A percentile compares a stretch with the other conserved stretches of the same genome.
Evolutionary conservation across 108 stramenopile genomes (phyloP).

Genomic region (Stephanodiscus minutulus): DNA sequence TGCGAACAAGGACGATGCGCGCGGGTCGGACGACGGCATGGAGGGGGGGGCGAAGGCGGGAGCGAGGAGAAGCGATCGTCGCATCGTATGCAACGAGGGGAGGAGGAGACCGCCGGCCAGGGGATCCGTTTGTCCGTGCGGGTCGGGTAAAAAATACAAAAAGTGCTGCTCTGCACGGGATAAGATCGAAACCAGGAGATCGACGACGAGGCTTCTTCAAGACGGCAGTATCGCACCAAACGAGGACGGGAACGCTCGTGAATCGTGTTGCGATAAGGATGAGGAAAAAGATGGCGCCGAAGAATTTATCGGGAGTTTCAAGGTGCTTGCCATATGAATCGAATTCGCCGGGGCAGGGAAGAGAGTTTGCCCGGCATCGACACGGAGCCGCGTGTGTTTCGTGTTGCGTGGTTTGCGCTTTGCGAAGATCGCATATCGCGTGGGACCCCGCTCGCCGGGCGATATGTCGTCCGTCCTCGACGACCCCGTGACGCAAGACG

Average conservation of each 20-base stretch:
- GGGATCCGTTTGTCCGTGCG: slow-evolving; percentile 68
- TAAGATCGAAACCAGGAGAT: slow-evolving; percentile 36
- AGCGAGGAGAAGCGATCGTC: slow-evolving; percentile 1
- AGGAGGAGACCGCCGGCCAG: slow-evolving; percentile 28
- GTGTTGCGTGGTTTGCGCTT: too few species aligned
- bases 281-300: slow-evolving; percentile 25
- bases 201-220: slow-evolving; percentile 15
- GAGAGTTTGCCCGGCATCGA: too few species aligned
- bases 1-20: neutral
- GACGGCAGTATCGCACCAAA: neutral
- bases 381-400: too few species aligned
- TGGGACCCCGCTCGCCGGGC: too few species aligned
- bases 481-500: too few species aligned
- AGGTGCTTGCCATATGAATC: slow-evolving; percentile 58
- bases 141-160: slow-evolving; percentile 64
- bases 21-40: too few species aligned
- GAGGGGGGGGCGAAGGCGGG: neutral
- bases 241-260: slow-evolving; percentile 5
- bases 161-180: slow-evolving; percentile 64
- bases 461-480: too few species aligned
- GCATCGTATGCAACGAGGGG: neutral
- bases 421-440: too few species aligned
- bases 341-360: too few species aligned
- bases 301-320: slow-evolving; percentile 54
- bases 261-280: slow-evolving; percentile 17